These are phyloP conservation scores for Excoecaria cochinchinensis DNA, from an alignment of 345 rosid species.

Conservation along the genomic window DNA sequence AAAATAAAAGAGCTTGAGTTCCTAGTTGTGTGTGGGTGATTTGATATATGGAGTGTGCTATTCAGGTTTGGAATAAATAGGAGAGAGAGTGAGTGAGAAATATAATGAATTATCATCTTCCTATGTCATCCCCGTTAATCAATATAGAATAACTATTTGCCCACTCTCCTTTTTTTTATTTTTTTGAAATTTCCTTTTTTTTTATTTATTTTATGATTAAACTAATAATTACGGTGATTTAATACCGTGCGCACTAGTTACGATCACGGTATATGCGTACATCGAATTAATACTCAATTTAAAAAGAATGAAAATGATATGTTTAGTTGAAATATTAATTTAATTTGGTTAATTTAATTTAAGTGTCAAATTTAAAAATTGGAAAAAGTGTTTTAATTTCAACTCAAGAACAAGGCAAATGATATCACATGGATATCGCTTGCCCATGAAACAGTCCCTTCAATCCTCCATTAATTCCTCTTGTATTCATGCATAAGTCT, in stretches of 20 bases:
- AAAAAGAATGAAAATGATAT: not conserved
- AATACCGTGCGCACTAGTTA: too few species aligned
- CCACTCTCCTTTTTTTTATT: not conserved
- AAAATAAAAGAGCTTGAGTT: slow-evolving; percentile 7
- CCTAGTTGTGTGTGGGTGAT: slow-evolving; percentile 19
- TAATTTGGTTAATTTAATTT: not conserved
- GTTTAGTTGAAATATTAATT: not conserved
- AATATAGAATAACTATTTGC: not conserved
- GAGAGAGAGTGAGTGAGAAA: slow-evolving; percentile 14
- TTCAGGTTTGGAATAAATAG: slow-evolving; percentile 32
- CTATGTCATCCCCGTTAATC: slow-evolving; percentile 9
- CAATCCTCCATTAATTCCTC: slow-evolving; percentile 40
- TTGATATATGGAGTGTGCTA: slow-evolving; percentile 14
- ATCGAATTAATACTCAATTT: too few species aligned
- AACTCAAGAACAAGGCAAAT: slow-evolving; percentile 7
- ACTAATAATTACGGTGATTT: too few species aligned
- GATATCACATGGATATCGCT: slow-evolving; percentile 32
- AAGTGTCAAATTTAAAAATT: not conserved
- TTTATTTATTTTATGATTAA: too few species aligned
- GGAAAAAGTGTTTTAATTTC: not conserved
- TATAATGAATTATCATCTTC: not conserved
- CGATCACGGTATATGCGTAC: too few species aligned
- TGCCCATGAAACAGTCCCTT: slow-evolving; percentile 31
- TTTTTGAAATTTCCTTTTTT: too few species aligned
- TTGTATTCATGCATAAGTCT: slow-evolving; percentile 21